Conservation (phyloP, 805 yeast genomes). For the Candida silvicultrix region DNA sequence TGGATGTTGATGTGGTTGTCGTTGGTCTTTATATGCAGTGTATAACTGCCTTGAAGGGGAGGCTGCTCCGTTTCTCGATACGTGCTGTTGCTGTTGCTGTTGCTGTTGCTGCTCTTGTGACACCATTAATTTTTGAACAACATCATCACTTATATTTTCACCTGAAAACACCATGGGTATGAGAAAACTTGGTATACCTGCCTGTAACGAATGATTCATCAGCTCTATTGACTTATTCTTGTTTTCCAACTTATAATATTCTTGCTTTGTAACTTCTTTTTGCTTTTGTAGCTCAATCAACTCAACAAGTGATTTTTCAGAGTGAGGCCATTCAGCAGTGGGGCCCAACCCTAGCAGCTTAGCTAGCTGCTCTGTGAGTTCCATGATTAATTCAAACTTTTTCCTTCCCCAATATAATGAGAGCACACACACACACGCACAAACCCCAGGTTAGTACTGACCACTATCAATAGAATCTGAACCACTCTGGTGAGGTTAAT, state of each 20-base stretch:
- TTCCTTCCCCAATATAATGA: too few relatives aligned
- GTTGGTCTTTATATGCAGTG: constrained; percentile 2
- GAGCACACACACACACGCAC: too few relatives aligned
- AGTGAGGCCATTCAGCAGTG: constrained; percentile 19
- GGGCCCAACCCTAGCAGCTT: constrained; percentile 17
- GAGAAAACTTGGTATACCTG: constrained; percentile 57
- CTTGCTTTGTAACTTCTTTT: constrained; percentile 81
- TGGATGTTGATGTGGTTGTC: neutral
- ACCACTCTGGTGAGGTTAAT: too few relatives aligned
- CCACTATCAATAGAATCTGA: too few relatives aligned
- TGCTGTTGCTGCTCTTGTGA: constrained; percentile 8
- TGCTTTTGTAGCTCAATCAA: constrained; percentile 31
- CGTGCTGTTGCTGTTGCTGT: constrained; percentile 3
- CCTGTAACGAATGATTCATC: constrained; percentile 49
- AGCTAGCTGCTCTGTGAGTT: constrained; percentile 11
- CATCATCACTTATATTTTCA: constrained; percentile 19
- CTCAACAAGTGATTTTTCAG: constrained; percentile 18
- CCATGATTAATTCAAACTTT: too few relatives aligned
- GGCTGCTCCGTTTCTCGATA: too few relatives aligned
- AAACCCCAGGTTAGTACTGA: too few relatives aligned
- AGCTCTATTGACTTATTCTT: constrained; percentile 55
- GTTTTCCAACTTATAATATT: constrained; percentile 60
- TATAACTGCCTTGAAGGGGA: constrained; percentile 2
- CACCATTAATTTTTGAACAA: constrained; percentile 8
- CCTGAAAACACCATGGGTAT: constrained; percentile 55